These are phyloP conservation scores for Ceratorhiza oryzae-sativae DNA, from an alignment of 1,284 basidiomycete genomes.

Conservation along the genomic window DNA sequence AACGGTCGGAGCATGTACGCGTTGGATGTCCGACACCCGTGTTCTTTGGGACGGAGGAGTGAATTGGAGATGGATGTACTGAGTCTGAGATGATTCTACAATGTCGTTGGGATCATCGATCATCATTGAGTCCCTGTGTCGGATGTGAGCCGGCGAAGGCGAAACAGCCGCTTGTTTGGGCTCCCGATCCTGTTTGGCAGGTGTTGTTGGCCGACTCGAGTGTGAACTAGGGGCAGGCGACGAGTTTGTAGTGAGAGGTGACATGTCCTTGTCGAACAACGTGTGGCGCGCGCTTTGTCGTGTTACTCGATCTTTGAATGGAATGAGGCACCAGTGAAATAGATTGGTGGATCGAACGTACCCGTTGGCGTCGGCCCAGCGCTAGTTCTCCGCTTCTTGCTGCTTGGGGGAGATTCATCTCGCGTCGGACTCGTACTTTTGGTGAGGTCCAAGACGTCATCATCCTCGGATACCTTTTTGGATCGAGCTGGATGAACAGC, in stretches of 20 bases:
- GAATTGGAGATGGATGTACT: slow-evolving; percentile 22
- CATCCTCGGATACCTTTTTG: slow-evolving; percentile 1
- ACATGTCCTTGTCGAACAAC: neutral
- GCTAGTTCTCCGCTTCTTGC: slow-evolving; percentile 13
- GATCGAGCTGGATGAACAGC: slow-evolving; percentile 10
- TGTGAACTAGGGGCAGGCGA: slow-evolving; percentile 1
- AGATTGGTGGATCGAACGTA: neutral
- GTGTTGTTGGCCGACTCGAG: neutral
- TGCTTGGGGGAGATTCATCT: slow-evolving; percentile 13
- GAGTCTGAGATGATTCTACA: slow-evolving; percentile 29
- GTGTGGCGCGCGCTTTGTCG: neutral
- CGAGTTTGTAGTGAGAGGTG: neutral
- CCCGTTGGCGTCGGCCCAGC: neutral
- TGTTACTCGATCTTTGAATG: neutral
- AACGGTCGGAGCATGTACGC: neutral
- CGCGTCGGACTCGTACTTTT: slow-evolving; percentile 5
- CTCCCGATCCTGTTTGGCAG: neutral
- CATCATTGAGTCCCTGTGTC: neutral
- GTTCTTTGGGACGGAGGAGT: slow-evolving; percentile 20
- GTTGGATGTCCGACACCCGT: neutral
- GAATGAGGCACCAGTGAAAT: neutral
- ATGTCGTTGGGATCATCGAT: slow-evolving; percentile 16
- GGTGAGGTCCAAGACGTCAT: slow-evolving; percentile 24
- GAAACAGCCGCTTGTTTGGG: neutral
- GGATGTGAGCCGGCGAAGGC: neutral